These are phyloP conservation scores for Colletotrichum sidae DNA, from an alignment of 2,329 filamentous ascomycete species.

Conservation along the genomic window DNA sequence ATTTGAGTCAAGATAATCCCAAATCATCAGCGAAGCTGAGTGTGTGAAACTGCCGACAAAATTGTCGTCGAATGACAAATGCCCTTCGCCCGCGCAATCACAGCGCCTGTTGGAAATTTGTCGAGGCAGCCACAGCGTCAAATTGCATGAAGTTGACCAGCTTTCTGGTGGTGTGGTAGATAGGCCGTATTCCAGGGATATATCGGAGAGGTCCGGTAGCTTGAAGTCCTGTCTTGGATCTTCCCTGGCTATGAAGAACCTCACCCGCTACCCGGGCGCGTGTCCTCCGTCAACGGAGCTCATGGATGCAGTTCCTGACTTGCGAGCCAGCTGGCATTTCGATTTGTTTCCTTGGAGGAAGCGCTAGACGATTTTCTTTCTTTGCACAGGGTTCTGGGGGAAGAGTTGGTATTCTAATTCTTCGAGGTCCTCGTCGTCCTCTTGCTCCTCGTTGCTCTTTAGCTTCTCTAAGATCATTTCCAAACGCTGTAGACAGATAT, in stretches of 20 bases:
- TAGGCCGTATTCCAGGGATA: conserved; percentile 2
- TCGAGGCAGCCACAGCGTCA: not conserved
- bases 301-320: no score
- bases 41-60: no score
- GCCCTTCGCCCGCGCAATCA: no score
- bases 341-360: not conserved
- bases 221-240: not conserved
- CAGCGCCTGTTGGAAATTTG: no score
- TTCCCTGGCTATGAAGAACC: not conserved
- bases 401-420: not conserved
- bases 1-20: no score
- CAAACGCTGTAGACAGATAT: not conserved
- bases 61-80: no score
- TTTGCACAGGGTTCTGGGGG: not conserved
- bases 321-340: not conserved
- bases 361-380: not conserved
- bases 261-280: not conserved
- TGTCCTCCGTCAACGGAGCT: no score
- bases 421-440: no score
- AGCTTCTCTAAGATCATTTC: not conserved
- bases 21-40: no score
- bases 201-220: not conserved
- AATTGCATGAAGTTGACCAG: not conserved
- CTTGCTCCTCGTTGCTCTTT: not conserved
- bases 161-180: conserved; percentile 2